Conservation (phyloP, 2,329 filamentous ascomycete genomes). For the Arthrocladium fulminans region DNA sequence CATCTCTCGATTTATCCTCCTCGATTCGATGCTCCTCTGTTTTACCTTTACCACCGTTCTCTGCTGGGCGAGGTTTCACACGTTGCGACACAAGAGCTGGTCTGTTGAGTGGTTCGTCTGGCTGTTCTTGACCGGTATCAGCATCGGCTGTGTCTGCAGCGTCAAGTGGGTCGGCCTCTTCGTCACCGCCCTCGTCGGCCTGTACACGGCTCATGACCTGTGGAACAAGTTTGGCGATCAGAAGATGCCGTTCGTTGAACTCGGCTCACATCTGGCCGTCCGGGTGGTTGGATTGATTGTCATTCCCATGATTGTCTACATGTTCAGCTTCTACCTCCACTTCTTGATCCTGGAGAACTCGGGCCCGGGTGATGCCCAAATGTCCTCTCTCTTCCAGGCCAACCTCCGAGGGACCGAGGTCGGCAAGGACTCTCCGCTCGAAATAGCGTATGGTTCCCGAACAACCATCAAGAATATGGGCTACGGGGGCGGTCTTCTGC, state of each 20-base stretch:
- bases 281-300: constrained; percentile 81
- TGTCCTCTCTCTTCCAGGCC: constrained; percentile 98
- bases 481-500: constrained; percentile 78
- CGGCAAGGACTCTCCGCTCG: constrained; percentile 85
- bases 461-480: constrained; percentile 99
- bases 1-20: constrained; percentile 93
- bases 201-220: constrained; percentile 93
- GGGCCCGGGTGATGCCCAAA: constrained; percentile 96
- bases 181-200: constrained; percentile 82
- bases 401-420: constrained; percentile 91
- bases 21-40: constrained; percentile 97
- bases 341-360: constrained; percentile 89
- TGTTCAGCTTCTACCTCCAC: constrained; percentile 90
- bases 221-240: constrained; percentile 97
- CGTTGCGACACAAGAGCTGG: constrained; percentile 75
- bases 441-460: constrained; percentile 79
- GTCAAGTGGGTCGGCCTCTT: constrained; percentile 98
- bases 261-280: constrained; percentile 69
- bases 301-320: constrained; percentile 82
- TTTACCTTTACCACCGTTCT: constrained; percentile 97
- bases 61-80: constrained; percentile 96
- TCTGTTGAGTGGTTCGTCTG: constrained; percentile 88
- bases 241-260: constrained; percentile 70
- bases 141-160: constrained; percentile 95
- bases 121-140: constrained; percentile 86